These are phyloP conservation scores for Pseudomonodictys pantanalensis DNA, from an alignment of 495 filamentous ascomycete genomes.

Conservation along the genomic window DNA sequence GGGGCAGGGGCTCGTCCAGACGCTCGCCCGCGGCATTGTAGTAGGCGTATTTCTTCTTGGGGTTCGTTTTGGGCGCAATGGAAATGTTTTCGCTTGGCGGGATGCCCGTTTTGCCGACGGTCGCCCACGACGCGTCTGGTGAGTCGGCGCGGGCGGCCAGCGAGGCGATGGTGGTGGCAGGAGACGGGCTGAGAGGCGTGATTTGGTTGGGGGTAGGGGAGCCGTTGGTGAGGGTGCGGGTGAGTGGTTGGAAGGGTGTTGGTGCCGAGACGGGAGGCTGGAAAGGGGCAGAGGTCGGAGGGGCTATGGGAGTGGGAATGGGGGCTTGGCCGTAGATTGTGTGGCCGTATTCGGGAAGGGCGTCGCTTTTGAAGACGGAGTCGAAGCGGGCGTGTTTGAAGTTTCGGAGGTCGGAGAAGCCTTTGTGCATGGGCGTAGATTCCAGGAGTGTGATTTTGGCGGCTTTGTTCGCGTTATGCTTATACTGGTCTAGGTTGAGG, in stretches of 20 bases:
- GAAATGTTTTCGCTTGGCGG: constrained; percentile 33
- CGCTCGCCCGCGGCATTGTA: constrained; percentile 39
- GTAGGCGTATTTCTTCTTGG: constrained; percentile 32
- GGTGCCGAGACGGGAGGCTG: background rate
- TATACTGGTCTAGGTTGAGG: constrained; percentile 40
- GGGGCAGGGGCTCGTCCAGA: constrained; percentile 36
- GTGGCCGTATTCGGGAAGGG: constrained; percentile 2
- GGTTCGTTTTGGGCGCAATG: constrained; percentile 29
- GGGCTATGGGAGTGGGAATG: background rate
- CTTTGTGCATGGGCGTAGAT: constrained; percentile 29
- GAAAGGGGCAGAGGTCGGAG: constrained; percentile 1
- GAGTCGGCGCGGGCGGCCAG: constrained; percentile 1
- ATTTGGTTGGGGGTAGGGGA: background rate
- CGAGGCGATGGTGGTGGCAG: constrained; percentile 7
- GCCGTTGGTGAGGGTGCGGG: background rate
- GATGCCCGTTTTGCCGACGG: constrained; percentile 34
- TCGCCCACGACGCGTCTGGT: constrained; percentile 34
- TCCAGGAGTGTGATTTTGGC: constrained; percentile 40
- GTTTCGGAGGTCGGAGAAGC: constrained; percentile 36
- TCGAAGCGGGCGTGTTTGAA: constrained; percentile 33
- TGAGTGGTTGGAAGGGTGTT: background rate
- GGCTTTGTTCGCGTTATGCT: constrained; percentile 29
- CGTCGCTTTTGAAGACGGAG: constrained; percentile 13
- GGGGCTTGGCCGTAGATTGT: constrained; percentile 5
- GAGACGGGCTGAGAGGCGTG: background rate